Evolutionary conservation across 2,329 filamentous ascomycete genomes (phyloP).

Genomic region (Fonsecaea multimorphosa): DNA sequence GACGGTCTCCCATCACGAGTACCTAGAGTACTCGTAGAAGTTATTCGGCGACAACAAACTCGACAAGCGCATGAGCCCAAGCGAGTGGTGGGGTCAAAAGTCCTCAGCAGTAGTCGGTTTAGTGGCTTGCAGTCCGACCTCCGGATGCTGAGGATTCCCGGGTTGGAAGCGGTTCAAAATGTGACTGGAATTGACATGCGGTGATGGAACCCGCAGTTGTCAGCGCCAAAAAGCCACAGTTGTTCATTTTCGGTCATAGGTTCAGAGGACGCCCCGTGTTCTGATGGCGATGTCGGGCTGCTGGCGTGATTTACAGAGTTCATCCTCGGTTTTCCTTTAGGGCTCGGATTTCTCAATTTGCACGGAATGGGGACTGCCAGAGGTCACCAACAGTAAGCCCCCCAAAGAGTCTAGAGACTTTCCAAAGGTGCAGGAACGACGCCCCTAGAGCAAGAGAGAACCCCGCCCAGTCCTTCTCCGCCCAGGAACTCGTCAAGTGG

Average conservation of each 20-base stretch:
- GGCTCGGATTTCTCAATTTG: background rate
- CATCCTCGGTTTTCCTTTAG: background rate
- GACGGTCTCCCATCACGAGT: background rate
- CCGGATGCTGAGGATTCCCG: background rate
- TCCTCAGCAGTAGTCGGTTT: background rate
- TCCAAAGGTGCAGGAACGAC: background rate
- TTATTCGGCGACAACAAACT: background rate
- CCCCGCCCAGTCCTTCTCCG: background rate
- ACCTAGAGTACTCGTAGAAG: too few species aligned
- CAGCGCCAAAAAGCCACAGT: background rate
- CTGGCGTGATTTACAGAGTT: background rate
- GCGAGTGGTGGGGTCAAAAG: background rate
- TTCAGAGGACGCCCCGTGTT: background rate
- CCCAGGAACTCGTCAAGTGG: background rate
- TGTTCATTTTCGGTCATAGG: background rate
- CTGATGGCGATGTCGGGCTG: background rate
- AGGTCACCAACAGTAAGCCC: too few species aligned
- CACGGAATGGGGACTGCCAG: background rate
- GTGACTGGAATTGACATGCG: background rate
- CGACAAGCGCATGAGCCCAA: background rate
- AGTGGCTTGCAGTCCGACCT: background rate
- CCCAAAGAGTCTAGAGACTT: constrained; percentile 2
- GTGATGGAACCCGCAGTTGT: background rate
- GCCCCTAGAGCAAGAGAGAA: background rate
- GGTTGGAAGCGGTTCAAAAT: background rate